phyloP scores from a whole-genome alignment of 139 green algal genomes.

The Chlamydomonas sphaeroides region DNA sequence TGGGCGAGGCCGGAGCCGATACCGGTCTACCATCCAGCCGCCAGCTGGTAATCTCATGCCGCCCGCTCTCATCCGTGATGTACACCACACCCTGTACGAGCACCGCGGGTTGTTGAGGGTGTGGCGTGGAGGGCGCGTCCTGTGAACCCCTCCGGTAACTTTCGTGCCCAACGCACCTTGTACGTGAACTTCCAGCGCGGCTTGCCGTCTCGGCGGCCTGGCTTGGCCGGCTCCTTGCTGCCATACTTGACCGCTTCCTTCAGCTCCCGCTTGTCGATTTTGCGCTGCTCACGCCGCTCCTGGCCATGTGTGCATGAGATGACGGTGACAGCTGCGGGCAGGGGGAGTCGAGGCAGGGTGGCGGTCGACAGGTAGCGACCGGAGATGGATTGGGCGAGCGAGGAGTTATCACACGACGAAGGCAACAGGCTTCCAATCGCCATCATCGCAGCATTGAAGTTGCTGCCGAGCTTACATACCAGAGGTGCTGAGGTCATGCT shows the following conservation, averaged over 20 bases:
- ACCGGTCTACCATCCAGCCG: background rate
- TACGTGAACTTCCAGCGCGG: conserved; percentile 47
- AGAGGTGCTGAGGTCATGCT: no score
- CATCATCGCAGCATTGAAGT: no score
- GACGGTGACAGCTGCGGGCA: no score
- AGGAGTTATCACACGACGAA: no score
- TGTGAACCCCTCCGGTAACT: background rate
- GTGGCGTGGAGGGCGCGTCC: no score
- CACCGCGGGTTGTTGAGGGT: background rate
- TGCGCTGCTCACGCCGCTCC: conserved; percentile 2
- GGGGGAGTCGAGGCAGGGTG: no score
- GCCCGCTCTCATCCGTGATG: conserved; percentile 54
- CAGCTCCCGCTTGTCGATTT: conserved; percentile 23
- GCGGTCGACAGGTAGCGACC: no score
- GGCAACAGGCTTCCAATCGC: no score
- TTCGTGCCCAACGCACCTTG: no score
- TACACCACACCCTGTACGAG: conserved; percentile 49
- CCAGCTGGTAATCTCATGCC: conserved; percentile 60
- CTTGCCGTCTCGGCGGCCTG: conserved; percentile 35
- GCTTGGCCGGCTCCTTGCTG: conserved; percentile 24
- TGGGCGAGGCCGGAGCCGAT: no score
- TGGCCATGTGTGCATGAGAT: background rate
- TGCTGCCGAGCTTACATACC: no score
- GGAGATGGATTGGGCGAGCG: no score
- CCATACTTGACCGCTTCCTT: conserved; percentile 54